Conservation (phyloP, 352 stramenopile species). For the Globisporangium apiculatum region DNA sequence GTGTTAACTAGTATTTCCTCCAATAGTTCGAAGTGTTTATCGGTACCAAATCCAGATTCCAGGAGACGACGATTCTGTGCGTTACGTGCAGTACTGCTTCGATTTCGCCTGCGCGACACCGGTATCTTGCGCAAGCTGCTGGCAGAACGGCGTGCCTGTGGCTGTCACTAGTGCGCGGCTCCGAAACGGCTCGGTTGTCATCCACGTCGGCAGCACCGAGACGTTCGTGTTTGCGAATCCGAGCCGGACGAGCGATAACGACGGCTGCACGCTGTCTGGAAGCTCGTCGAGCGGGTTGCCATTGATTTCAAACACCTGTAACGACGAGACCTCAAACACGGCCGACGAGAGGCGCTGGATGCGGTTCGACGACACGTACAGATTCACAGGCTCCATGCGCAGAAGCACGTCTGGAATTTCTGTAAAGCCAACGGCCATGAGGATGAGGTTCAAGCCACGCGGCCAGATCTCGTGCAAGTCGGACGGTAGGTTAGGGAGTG, state of each 20-base stretch:
- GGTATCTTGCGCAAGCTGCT: not conserved
- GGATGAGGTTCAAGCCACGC: conserved; percentile 10
- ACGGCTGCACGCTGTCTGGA: not conserved
- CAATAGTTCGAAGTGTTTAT: no score
- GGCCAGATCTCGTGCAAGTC: conserved; percentile 31
- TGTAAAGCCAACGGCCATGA: conserved; percentile 15
- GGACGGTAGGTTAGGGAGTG: conserved; percentile 22
- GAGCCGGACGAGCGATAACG: not conserved
- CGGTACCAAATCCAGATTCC: no score
- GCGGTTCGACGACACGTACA: not conserved
- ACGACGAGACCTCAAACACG: not conserved
- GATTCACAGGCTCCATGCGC: conserved; percentile 6
- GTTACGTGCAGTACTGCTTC: not conserved
- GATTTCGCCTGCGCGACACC: not conserved
- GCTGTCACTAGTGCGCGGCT: not conserved
- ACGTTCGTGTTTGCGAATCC: not conserved
- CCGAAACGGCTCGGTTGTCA: not conserved
- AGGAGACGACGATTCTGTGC: no score
- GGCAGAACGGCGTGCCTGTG: not conserved
- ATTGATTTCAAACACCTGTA: not conserved
- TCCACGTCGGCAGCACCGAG: not conserved
- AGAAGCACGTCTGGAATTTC: conserved; percentile 17
- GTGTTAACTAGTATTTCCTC: no score
- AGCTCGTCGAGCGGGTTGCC: not conserved
- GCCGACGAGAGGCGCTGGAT: not conserved